Base-by-base conservation (phyloP, 352 stramenopile species). In the Globisporangium canariense region DNA sequence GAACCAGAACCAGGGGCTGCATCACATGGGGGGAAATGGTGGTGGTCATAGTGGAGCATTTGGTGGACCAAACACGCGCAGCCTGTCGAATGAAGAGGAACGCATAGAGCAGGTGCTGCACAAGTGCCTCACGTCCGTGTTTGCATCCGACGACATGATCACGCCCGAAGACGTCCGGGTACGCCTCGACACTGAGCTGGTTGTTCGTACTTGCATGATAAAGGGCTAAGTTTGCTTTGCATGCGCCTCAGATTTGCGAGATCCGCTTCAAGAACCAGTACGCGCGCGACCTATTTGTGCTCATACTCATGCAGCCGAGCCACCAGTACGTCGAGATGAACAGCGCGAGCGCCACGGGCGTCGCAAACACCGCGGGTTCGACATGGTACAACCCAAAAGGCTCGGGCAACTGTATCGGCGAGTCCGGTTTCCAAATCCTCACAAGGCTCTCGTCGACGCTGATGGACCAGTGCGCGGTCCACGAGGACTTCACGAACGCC, bases 301-400 rank as follows among this genome's bases (percentile, higher is more conserved):
- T 94, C 38, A 94, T 94, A 34, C 60, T 94, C n/a, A 93, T 93
- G 86, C 86, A 94, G 51, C 86, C 86, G 2, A 89, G 70, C 41
- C 84, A 93, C 36, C 81, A 91, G 55, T 90, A 90, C 52, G 79
- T 83, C 8, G 81, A 90, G 47, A 78, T 58, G 22, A 72, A 74
- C 28, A 76, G 58, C 32, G 25, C 34, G 36, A 58, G 74, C 30
- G 73, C 64, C 10, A 59, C 46, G 43, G 43, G 65, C 16, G 40
- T 50, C 51, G 62, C 68, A 30, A 38, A 65, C 49, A 59, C 45
- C 1, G 64, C 71, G 18, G 76, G 72, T 9, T 83, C 75, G 0
- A 76, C 77, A 9, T 90, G 79, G 82, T 94, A 92, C 57, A 91
- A 89, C 52, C 83, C 86, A 4, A 91, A 92, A 62, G 86, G 86